These are phyloP conservation scores for Forsythia viridissima DNA, from an alignment of 257 asterid species.

Conservation along the genomic window DNA sequence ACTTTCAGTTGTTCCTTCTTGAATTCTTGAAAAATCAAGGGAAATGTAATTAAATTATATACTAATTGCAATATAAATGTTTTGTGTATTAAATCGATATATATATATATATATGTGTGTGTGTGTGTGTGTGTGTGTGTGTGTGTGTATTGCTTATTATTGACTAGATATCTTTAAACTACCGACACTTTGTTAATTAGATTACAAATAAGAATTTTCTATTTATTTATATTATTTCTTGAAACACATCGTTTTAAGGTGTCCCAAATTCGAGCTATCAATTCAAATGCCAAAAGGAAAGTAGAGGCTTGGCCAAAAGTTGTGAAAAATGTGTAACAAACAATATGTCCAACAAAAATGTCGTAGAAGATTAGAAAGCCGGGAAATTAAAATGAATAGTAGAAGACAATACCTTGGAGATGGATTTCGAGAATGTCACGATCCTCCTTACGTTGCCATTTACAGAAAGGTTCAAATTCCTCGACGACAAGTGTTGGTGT, in stretches of 20 bases:
- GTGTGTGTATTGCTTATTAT: neutral
- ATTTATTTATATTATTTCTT: neutral
- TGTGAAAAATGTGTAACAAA: neutral
- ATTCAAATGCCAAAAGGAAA: too few relatives aligned
- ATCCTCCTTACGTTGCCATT: slow-evolving; percentile 56
- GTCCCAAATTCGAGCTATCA: neutral
- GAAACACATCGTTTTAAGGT: neutral
- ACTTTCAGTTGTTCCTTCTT: slow-evolving; percentile 64
- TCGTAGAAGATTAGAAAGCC: neutral
- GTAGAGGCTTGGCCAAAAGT: neutral
- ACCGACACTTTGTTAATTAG: neutral
- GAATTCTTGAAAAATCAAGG: slow-evolving; percentile 44
- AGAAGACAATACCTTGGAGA: slow-evolving; percentile 42
- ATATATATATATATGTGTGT: too few relatives aligned
- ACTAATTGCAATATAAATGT: neutral
- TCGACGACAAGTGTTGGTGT: slow-evolving; percentile 12
- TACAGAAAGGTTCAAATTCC: slow-evolving; percentile 69
- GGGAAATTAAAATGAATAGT: neutral
- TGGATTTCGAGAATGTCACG: slow-evolving; percentile 50
- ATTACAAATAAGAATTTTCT: neutral
- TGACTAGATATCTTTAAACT: neutral
- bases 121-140: too few relatives aligned
- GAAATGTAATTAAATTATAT: neutral
- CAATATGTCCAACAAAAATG: neutral
- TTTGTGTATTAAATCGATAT: neutral